phyloP scores from a whole-genome alignment of 1,284 basidiomycete species.

The Fomitopsis schrenkii region DNA sequence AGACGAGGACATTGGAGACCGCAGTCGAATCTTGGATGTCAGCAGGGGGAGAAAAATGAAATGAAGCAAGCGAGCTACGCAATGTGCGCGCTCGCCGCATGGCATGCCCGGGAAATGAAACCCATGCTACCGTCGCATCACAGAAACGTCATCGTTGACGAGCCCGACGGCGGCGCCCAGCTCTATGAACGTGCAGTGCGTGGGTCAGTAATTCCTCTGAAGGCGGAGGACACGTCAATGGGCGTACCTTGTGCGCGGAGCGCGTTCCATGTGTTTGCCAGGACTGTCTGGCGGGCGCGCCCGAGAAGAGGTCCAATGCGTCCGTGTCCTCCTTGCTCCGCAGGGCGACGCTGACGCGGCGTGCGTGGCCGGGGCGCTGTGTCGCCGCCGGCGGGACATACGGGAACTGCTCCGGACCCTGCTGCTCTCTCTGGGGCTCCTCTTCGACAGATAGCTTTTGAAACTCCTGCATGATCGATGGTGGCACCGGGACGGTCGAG shows the following conservation, averaged over 20 bases:
- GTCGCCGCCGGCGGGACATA: conserved; percentile 18
- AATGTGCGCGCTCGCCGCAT: neutral
- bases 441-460: neutral
- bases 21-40: neutral
- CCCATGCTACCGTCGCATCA: neutral
- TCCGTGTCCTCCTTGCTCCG: conserved; percentile 26
- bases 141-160: conserved; percentile 3
- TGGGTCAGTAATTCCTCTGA: neutral
- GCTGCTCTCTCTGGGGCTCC: neutral
- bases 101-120: neutral
- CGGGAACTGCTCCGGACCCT: conserved; percentile 18
- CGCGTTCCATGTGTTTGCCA: conserved; percentile 21
- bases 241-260: conserved; percentile 16
- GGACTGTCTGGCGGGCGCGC: conserved; percentile 7
- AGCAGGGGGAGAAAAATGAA: neutral
- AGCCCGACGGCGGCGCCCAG: conserved; percentile 20
- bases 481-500: neutral
- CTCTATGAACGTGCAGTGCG: conserved; percentile 10
- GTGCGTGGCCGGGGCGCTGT: conserved; percentile 23
- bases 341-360: conserved; percentile 25
- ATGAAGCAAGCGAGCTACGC: neutral
- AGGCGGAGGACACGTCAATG: neutral
- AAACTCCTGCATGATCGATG: neutral
- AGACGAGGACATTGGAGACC: neutral
- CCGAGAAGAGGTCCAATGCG: conserved; percentile 17